Evolutionary conservation across 139 green algal species (phyloP).

Genomic region (Zygnema circumcarinatum): DNA sequence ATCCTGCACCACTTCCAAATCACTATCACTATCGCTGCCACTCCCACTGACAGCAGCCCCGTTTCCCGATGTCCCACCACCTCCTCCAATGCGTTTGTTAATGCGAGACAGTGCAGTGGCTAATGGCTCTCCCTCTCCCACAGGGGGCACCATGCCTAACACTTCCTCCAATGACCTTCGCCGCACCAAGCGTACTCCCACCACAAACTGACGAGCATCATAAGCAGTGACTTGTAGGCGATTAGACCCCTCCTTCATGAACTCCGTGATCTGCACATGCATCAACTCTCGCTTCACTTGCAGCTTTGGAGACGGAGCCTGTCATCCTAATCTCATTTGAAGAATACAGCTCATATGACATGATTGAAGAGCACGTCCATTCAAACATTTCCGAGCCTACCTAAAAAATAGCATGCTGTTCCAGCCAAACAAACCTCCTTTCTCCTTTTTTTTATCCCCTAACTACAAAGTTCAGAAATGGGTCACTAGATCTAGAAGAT

Average conservation of each 20-base stretch:
- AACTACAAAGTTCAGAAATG: too few relatives aligned
- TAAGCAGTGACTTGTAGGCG: constrained; percentile 37
- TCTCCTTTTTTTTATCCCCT: too few relatives aligned
- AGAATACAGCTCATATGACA: too few relatives aligned
- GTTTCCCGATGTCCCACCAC: background rate
- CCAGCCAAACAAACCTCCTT: background rate
- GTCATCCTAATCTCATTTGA: too few relatives aligned
- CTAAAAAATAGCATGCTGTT: background rate
- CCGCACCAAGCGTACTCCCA: constrained; percentile 50
- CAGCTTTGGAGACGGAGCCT: too few relatives aligned
- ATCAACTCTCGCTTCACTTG: too few relatives aligned
- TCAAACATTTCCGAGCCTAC: too few relatives aligned
- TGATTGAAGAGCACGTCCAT: too few relatives aligned
- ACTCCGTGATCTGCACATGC: constrained; percentile 27
- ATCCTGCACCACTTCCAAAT: constrained; percentile 44
- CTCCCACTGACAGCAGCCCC: background rate
- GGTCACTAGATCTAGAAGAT: too few relatives aligned
- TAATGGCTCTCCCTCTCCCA: constrained; percentile 36
- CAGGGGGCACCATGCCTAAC: constrained; percentile 25
- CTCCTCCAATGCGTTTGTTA: constrained; percentile 29
- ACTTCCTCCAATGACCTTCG: constrained; percentile 44
- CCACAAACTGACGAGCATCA: constrained; percentile 49
- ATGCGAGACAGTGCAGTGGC: constrained; percentile 25
- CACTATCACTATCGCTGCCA: constrained; percentile 35
- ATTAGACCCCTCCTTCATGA: constrained; percentile 36